Evolutionary conservation across 2,329 filamentous ascomycete species (phyloP).

Genomic region (Pestalotiopsis sp.): DNA sequence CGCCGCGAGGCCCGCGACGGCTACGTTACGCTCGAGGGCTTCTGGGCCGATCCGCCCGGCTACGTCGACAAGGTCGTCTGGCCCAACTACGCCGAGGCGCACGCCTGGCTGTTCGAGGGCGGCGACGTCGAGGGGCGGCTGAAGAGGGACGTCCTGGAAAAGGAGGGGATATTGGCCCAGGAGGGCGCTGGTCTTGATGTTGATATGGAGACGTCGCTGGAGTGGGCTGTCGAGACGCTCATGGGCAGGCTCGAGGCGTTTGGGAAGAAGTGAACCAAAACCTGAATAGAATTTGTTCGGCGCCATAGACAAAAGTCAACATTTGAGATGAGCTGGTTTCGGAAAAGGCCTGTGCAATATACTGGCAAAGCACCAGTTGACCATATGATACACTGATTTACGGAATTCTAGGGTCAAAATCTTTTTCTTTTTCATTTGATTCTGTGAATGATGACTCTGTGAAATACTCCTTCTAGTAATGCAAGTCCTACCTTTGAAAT

Average conservation of each 20-base stretch:
- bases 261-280: neutral
- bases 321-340: too few relatives aligned
- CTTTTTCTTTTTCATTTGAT: too few relatives aligned
- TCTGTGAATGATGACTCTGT: too few relatives aligned
- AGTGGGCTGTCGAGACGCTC: slow-evolving; percentile 70
- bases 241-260: slow-evolving; percentile 48
- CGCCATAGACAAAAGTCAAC: too few relatives aligned
- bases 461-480: too few relatives aligned
- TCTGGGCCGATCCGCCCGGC: slow-evolving; percentile 92
- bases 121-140: slow-evolving; percentile 68
- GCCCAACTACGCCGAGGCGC: slow-evolving; percentile 87
- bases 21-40: slow-evolving; percentile 84
- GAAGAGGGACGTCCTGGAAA: slow-evolving; percentile 46
- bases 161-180: slow-evolving; percentile 53
- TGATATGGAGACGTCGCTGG: slow-evolving; percentile 64
- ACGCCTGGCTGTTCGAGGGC: slow-evolving; percentile 76
- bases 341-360: too few relatives aligned
- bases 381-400: too few relatives aligned
- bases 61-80: slow-evolving; percentile 96
- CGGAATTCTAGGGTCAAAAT: too few relatives aligned
- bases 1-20: slow-evolving; percentile 71
- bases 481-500: too few relatives aligned
- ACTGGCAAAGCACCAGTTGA: too few relatives aligned
- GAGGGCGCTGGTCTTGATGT: slow-evolving; percentile 48
- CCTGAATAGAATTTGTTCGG: neutral